phyloP scores from a whole-genome alignment of 495 filamentous ascomycete species.

The Pyrenula aspistea region DNA sequence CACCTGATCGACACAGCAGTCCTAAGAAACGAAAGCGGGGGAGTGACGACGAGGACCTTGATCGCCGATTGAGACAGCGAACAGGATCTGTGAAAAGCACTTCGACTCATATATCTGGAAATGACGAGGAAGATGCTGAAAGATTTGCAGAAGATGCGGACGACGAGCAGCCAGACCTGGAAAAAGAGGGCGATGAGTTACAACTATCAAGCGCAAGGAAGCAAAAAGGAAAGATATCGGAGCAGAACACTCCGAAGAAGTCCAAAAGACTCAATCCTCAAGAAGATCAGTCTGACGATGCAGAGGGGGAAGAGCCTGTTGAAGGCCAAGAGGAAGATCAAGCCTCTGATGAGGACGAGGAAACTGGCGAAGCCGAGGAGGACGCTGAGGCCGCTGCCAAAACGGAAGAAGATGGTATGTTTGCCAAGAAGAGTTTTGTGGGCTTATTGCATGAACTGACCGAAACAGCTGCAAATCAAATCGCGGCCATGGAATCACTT shows the following conservation, averaged over 20 bases:
- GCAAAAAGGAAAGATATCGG: not conserved
- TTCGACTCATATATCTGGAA: not conserved
- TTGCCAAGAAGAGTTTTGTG: not conserved
- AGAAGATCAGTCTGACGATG: not conserved
- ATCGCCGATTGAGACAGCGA: constrained; percentile 27
- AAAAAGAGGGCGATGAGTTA: not conserved
- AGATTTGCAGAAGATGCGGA: constrained; percentile 14
- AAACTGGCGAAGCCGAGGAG: constrained; percentile 27
- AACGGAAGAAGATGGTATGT: constrained; percentile 70
- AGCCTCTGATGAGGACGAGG: constrained; percentile 30
- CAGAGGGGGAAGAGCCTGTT: not conserved
- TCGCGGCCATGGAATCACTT: constrained; percentile 68
- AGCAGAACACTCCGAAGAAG: not conserved
- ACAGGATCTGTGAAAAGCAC: constrained; percentile 29
- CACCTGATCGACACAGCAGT: constrained; percentile 17
- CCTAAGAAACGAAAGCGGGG: constrained; percentile 38
- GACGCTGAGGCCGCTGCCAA: constrained; percentile 39
- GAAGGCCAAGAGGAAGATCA: not conserved
- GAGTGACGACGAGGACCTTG: constrained; percentile 28
- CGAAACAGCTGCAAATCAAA: constrained; percentile 59
- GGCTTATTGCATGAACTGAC: constrained; percentile 1
- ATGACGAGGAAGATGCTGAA: constrained; percentile 8
- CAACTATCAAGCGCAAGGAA: not conserved
- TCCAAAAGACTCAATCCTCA: not conserved
- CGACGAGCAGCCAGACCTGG: constrained; percentile 18